phyloP scores from a whole-genome alignment of 768 basidiomycete species.

The Russula sp. region DNA sequence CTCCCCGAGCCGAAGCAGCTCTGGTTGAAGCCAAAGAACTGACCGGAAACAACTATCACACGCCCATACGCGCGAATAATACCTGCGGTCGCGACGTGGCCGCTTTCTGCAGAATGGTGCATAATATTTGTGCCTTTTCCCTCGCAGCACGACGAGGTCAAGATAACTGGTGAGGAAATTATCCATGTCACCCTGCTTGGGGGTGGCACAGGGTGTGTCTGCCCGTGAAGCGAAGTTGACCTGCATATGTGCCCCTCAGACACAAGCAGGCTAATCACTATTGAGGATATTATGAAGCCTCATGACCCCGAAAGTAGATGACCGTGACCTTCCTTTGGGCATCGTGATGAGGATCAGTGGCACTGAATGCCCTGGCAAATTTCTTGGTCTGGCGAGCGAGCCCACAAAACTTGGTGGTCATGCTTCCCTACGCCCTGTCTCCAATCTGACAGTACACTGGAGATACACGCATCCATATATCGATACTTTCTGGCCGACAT shows the following conservation, averaged over 20 bases:
- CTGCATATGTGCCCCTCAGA: not conserved
- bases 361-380: too few relatives aligned
- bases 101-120: not conserved
- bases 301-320: too few relatives aligned
- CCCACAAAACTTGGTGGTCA: too few relatives aligned
- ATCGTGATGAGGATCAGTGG: too few relatives aligned
- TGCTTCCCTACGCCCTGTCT: too few relatives aligned
- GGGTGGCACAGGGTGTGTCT: not conserved
- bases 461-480: too few relatives aligned
- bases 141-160: not conserved
- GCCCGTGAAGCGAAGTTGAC: too few relatives aligned
- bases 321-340: too few relatives aligned
- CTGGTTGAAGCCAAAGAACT: not conserved
- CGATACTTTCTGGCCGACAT: too few relatives aligned
- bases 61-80: not conserved
- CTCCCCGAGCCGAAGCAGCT: not conserved
- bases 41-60: not conserved
- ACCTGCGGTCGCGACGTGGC: not conserved
- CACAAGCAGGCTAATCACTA: not conserved
- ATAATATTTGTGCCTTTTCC: not conserved
- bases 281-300: not conserved
- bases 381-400: too few relatives aligned
- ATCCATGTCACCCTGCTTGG: not conserved
- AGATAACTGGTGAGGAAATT: not conserved
- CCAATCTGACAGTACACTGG: too few relatives aligned